These are phyloP conservation scores for Rhodomyrtus psidioides DNA, from an alignment of 441 rosid genomes.

Conservation along the genomic window DNA sequence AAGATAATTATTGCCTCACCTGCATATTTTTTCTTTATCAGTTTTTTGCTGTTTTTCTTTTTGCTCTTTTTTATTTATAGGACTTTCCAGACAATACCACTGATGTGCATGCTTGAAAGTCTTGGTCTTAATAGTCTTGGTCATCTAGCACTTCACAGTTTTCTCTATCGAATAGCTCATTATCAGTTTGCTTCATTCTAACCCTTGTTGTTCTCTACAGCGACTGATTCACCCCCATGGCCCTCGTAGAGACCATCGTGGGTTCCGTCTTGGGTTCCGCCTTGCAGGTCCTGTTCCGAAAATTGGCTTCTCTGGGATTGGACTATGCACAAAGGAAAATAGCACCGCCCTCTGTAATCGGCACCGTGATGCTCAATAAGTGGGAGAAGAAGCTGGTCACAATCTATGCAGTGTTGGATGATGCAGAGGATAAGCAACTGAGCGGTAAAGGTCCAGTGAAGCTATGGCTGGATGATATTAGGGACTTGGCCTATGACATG, in stretches of 20 bases:
- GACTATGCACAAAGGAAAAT: accelerated
- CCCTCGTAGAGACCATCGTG: background rate
- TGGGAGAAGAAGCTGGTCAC: background rate
- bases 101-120: background rate
- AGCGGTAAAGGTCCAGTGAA: background rate
- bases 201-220: background rate
- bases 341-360: background rate
- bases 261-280: background rate
- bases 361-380: accelerated
- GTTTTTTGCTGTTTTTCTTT: too few relatives aligned
- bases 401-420: background rate
- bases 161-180: background rate
- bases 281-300: background rate
- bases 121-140: background rate
- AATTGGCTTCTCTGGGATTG: background rate
- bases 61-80: too few relatives aligned
- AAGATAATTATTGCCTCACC: too few relatives aligned
- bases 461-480: background rate
- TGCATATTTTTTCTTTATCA: too few relatives aligned
- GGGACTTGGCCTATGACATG: background rate
- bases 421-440: background rate
- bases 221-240: background rate
- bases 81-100: too few relatives aligned
- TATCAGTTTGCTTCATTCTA: too few relatives aligned
- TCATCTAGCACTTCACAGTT: background rate